These are phyloP conservation scores for Cubamyces lactineus DNA, from an alignment of 768 basidiomycete genomes.

Conservation along the genomic window DNA sequence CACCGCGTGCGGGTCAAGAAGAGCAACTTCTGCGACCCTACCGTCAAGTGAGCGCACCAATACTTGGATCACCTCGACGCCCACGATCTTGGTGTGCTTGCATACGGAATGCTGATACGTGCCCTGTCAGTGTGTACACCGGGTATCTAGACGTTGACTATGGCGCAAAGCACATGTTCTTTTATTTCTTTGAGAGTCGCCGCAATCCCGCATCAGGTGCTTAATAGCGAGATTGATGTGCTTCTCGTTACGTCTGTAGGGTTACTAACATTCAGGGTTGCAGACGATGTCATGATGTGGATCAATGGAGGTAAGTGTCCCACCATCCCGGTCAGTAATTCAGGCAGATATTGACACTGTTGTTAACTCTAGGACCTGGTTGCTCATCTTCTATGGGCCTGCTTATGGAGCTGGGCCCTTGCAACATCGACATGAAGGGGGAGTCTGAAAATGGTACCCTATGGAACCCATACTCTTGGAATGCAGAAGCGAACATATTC, in stretches of 20 bases:
- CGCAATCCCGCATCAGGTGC: conserved; percentile 45
- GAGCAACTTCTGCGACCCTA: conserved; percentile 63
- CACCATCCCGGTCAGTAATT: background rate
- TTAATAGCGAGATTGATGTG: too few relatives aligned
- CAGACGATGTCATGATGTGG: conserved; percentile 73
- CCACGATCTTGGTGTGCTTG: too few relatives aligned
- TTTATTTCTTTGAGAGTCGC: conserved; percentile 66
- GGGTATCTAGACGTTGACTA: conserved; percentile 51
- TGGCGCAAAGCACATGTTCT: conserved; percentile 56
- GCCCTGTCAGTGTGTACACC: conserved; percentile 42
- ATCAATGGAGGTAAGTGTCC: conserved; percentile 58
- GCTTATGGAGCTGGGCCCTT: conserved; percentile 66
- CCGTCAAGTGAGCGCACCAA: conserved; percentile 49
- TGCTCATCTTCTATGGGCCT: conserved; percentile 57
- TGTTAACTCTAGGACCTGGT: conserved; percentile 51
- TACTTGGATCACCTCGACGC: background rate
- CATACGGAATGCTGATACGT: too few relatives aligned
- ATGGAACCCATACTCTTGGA: conserved; percentile 71
- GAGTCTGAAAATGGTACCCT: conserved; percentile 59
- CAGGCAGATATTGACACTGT: background rate
- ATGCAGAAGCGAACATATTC: conserved; percentile 67
- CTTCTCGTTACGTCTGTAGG: too few relatives aligned
- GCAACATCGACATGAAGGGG: conserved; percentile 60
- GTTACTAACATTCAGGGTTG: background rate
- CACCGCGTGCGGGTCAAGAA: conserved; percentile 64